phyloP scores from a whole-genome alignment of 2,329 filamentous ascomycete species.

The Monilinia polystroma region DNA sequence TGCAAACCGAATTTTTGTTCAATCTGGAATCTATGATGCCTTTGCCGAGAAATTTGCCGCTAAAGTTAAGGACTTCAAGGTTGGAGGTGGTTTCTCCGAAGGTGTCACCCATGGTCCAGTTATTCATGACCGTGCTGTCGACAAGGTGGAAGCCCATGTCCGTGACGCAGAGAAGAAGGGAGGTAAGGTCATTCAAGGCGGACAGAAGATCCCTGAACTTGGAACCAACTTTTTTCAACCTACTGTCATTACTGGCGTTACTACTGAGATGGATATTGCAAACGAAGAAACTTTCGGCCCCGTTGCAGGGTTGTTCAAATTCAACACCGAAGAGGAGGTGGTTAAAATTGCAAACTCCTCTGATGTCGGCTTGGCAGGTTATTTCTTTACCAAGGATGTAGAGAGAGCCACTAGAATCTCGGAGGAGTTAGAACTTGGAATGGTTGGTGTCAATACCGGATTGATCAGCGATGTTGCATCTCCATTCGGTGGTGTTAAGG shows the following conservation, averaged over 20 bases:
- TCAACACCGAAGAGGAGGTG: conserved; percentile 86
- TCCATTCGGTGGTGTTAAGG: conserved; percentile 58
- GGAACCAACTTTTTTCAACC: conserved; percentile 87
- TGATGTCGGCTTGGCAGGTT: conserved; percentile 87
- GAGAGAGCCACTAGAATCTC: conserved; percentile 60
- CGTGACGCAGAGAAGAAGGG: conserved; percentile 76
- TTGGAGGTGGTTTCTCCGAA: conserved; percentile 71
- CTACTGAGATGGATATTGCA: conserved; percentile 76
- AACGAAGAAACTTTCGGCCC: conserved; percentile 94
- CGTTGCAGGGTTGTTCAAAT: conserved; percentile 85
- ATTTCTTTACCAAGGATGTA: conserved; percentile 77
- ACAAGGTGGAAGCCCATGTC: conserved; percentile 78
- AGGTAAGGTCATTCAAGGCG: conserved; percentile 71
- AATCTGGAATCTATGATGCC: conserved; percentile 72
- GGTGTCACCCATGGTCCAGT: conserved; percentile 76
- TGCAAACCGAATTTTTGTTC: conserved; percentile 80
- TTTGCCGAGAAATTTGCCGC: conserved; percentile 69
- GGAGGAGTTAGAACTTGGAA: conserved; percentile 75
- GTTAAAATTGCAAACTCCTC: conserved; percentile 77
- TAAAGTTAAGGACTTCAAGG: conserved; percentile 71
- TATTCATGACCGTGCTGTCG: conserved; percentile 79
- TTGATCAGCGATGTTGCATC: conserved; percentile 54
- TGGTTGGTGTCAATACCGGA: conserved; percentile 83
- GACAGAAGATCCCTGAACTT: conserved; percentile 69
- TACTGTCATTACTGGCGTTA: conserved; percentile 88